phyloP scores from a whole-genome alignment of 2,329 filamentous ascomycete species.

The Byssoonygena ceratinophila region DNA sequence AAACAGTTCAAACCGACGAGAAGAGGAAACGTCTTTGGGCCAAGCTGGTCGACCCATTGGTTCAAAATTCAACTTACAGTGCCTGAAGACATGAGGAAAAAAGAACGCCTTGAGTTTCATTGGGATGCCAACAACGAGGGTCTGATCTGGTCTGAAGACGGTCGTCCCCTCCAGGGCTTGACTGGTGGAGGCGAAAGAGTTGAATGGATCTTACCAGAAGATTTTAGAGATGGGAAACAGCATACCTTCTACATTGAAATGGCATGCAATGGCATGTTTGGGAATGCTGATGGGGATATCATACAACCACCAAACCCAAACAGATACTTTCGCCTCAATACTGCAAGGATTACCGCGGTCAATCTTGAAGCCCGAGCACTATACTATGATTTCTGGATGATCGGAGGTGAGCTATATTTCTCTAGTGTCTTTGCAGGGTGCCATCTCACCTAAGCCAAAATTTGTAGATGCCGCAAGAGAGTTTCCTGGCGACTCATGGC shows the following conservation, averaged over 20 bases:
- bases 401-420: conserved; percentile 41
- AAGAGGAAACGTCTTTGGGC: conserved; percentile 73
- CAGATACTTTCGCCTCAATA: conserved; percentile 62
- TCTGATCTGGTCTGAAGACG: conserved; percentile 83
- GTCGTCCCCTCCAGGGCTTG: conserved; percentile 80
- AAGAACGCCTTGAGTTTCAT: conserved; percentile 82
- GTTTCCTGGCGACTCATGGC: conserved; percentile 77
- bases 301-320: conserved; percentile 87
- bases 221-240: conserved; percentile 72
- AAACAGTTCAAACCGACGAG: conserved; percentile 64
- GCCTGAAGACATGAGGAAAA: conserved; percentile 59
- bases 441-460: not conserved
- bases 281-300: conserved; percentile 70
- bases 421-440: not conserved
- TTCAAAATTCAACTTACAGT: conserved; percentile 75
- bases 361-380: conserved; percentile 76
- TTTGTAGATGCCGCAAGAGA: conserved; percentile 69
- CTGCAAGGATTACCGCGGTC: conserved; percentile 78
- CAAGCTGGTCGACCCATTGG: conserved; percentile 97
- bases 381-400: conserved; percentile 91
- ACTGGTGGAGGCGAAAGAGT: conserved; percentile 79
- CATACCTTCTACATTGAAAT: conserved; percentile 94
- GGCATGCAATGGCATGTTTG: conserved; percentile 98
- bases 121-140: conserved; percentile 95
- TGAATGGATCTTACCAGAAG: conserved; percentile 80